phyloP scores from a whole-genome alignment of 2,329 filamentous ascomycete genomes.

The Fusarium sp. region DNA sequence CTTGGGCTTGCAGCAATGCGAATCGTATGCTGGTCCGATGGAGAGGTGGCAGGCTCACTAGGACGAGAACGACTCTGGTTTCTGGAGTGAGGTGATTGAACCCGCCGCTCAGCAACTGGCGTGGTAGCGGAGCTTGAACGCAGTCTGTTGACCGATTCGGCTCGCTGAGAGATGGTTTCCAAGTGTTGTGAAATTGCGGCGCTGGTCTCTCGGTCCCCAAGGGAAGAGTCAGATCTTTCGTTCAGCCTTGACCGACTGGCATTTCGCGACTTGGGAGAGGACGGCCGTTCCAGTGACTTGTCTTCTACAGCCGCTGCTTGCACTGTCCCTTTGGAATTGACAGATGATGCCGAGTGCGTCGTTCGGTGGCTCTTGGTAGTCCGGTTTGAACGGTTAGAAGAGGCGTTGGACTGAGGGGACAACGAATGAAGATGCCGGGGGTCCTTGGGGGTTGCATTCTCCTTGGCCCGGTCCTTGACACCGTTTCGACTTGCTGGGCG shows the following conservation, averaged over 20 bases:
- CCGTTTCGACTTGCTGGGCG: slow-evolving; percentile 4
- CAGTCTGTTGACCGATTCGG: slow-evolving; percentile 32
- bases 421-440: neutral
- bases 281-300: slow-evolving; percentile 31
- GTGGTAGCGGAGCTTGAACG: neutral
- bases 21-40: slow-evolving; percentile 7
- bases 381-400: slow-evolving; percentile 2
- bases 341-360: neutral
- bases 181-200: slow-evolving; percentile 38
- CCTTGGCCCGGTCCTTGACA: neutral
- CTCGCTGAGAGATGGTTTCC: slow-evolving; percentile 39
- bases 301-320: neutral
- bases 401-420: slow-evolving; percentile 19
- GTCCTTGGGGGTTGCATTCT: neutral
- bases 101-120: slow-evolving; percentile 1
- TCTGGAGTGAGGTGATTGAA: slow-evolving; percentile 2
- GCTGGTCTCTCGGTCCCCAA: neutral
- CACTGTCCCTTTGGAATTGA: neutral
- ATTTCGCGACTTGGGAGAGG: slow-evolving; percentile 53
- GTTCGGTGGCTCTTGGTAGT: slow-evolving; percentile 3
- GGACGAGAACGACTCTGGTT: slow-evolving; percentile 2
- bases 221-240: slow-evolving; percentile 40
- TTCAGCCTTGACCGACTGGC: slow-evolving; percentile 46
- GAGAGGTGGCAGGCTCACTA: neutral
- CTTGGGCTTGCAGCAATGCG: slow-evolving; percentile 29